Conservation (phyloP, 257 asterid genomes). For the Nicotiana attenuata region DNA sequence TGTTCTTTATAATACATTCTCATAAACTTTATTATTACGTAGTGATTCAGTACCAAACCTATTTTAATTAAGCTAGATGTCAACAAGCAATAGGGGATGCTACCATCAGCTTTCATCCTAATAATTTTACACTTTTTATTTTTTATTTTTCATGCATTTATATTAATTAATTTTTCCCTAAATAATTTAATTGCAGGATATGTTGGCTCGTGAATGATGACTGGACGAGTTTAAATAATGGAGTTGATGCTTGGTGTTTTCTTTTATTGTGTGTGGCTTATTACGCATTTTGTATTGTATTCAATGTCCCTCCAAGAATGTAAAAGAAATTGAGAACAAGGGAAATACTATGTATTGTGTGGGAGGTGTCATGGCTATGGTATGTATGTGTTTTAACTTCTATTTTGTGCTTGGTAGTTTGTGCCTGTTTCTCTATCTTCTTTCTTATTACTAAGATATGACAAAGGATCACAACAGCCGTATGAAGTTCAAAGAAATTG, state of each 20-base stretch:
- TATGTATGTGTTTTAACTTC: background rate
- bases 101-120: background rate
- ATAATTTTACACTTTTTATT: background rate
- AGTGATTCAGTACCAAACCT: background rate
- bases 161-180: background rate
- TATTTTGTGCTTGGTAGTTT: background rate
- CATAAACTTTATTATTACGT: background rate
- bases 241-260: background rate
- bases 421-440: background rate
- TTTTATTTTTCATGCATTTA: background rate
- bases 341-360: background rate
- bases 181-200: background rate
- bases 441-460: background rate
- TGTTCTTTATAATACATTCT: too few species aligned
- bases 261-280: background rate
- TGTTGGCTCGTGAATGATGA: background rate
- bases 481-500: too few species aligned
- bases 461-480: background rate
- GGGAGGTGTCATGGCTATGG: background rate
- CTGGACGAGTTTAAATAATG: background rate
- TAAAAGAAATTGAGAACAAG: background rate
- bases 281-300: background rate
- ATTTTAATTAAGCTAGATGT: background rate
- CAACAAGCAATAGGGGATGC: background rate
- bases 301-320: background rate